Conservation (phyloP, 1,284 basidiomycete genomes). For the Volvariella volvacea region DNA sequence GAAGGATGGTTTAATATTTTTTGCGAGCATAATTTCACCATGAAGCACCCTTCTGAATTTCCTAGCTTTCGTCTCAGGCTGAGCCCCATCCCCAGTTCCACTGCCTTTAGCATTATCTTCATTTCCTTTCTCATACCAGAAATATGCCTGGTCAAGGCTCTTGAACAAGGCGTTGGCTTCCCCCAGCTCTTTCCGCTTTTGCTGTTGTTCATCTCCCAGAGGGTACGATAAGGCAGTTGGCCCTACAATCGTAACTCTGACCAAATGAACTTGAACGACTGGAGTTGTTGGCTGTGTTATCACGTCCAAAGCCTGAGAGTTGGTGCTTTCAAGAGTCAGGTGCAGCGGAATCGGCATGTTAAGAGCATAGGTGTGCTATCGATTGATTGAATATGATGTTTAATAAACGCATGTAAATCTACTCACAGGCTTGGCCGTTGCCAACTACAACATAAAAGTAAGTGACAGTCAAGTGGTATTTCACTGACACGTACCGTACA, state of each 20-base stretch:
- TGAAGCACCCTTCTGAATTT: neutral
- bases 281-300: neutral
- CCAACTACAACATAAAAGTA: too few relatives aligned
- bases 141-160: neutral
- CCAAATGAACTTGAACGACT: neutral
- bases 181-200: too few relatives aligned
- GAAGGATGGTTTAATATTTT: neutral
- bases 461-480: neutral
- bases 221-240: neutral
- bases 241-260: neutral
- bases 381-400: neutral
- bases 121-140: neutral
- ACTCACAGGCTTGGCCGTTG: too few relatives aligned
- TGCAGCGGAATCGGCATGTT: neutral
- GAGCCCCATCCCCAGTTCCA: neutral
- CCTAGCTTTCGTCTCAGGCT: neutral
- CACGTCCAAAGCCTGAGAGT: neutral
- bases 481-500: neutral
- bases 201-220: neutral
- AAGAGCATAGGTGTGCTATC: neutral
- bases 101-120: neutral
- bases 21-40: neutral
- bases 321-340: neutral
- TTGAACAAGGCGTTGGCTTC: too few relatives aligned
- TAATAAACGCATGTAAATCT: neutral